Evolutionary conservation across 2,329 filamentous ascomycete species (phyloP).

Genomic region (Zymoseptoria pseudotritici): DNA sequence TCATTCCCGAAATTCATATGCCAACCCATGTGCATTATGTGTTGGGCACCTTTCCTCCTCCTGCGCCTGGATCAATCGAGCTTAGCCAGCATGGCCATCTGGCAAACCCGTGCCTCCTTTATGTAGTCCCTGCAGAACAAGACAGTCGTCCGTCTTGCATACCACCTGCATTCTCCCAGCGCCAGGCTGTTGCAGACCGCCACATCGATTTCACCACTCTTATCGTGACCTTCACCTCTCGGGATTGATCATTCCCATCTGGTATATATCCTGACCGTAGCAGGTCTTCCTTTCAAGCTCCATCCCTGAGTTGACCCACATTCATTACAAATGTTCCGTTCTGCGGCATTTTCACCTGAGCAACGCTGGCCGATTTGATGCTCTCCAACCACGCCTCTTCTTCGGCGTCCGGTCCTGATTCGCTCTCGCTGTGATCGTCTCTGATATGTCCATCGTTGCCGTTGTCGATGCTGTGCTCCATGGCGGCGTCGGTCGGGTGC

Average conservation of each 20-base stretch:
- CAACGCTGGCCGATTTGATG: conserved; percentile 19
- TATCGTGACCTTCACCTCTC: not conserved
- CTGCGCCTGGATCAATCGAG: not conserved
- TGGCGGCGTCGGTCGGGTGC: conserved; percentile 34
- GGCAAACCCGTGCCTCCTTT: not conserved
- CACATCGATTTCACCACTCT: not conserved
- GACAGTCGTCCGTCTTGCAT: not conserved
- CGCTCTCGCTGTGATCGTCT: not conserved
- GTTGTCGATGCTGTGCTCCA: conserved; percentile 18
- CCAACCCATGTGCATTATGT: not conserved
- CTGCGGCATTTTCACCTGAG: conserved; percentile 21
- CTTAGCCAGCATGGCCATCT: not conserved
- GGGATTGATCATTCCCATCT: not conserved
- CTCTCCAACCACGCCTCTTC: conserved; percentile 29
- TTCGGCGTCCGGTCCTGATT: conserved; percentile 13
- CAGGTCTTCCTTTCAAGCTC: not conserved
- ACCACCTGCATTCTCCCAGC: not conserved
- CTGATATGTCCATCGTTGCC: conserved; percentile 1
- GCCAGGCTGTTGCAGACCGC: not conserved
- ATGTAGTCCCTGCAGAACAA: not conserved
- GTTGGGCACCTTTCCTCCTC: not conserved
- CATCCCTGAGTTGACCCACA: conserved; percentile 5
- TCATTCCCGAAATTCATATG: not conserved
- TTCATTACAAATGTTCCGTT: conserved; percentile 24
- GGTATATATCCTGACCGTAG: not conserved